Conservation (phyloP, 208 protist species). For the Trichomonas gallinae region DNA sequence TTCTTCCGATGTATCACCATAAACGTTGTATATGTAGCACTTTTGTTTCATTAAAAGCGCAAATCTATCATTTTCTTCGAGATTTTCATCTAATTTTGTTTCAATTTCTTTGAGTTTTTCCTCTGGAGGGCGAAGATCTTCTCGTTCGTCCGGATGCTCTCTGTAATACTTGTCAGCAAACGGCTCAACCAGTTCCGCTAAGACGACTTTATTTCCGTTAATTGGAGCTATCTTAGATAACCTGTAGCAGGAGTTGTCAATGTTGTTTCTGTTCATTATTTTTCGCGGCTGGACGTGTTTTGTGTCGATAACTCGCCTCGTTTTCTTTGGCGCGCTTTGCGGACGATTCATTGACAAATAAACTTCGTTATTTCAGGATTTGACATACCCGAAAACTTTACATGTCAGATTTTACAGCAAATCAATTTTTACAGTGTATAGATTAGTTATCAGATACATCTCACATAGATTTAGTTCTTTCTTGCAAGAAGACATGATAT, state of each 20-base stretch:
- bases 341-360: not conserved
- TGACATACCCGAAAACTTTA: too few relatives aligned
- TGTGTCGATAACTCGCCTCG: not conserved
- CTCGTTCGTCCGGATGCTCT: not conserved
- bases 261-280: not conserved
- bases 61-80: not conserved
- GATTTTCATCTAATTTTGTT: not conserved
- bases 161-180: not conserved
- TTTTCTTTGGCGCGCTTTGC: not conserved
- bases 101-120: conserved; percentile 10
- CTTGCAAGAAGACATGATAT: too few relatives aligned
- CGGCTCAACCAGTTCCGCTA: not conserved
- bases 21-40: not conserved
- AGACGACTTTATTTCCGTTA: not conserved
- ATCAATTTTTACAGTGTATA: too few relatives aligned
- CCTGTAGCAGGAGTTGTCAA: not conserved
- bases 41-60: not conserved
- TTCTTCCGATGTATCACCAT: not conserved
- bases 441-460: too few relatives aligned
- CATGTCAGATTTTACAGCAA: too few relatives aligned
- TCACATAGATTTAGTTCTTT: too few relatives aligned
- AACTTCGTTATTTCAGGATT: too few relatives aligned
- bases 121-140: not conserved
- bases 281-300: not conserved
- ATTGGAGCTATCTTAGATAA: not conserved